Evolutionary conservation across 2,329 filamentous ascomycete species (phyloP).

Genomic region (Xylaria digitata): DNA sequence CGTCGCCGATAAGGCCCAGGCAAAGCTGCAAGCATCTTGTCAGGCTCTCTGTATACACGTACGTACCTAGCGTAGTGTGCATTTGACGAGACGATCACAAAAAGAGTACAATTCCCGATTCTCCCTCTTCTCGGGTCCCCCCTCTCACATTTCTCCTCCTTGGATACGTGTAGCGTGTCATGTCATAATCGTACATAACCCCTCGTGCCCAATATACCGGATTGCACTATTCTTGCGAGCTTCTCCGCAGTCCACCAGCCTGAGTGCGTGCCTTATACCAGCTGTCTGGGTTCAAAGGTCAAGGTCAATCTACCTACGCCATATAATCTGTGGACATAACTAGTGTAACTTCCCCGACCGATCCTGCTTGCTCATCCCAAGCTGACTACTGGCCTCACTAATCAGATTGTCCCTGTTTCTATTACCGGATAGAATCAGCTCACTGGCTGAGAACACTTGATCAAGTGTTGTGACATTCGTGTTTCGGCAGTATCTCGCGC

Average conservation of each 20-base stretch:
- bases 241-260: slow-evolving; percentile 1
- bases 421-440: slow-evolving; percentile 6
- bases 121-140: slow-evolving; percentile 10
- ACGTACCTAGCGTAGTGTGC: no score
- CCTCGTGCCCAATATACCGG: slow-evolving; percentile 11
- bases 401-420: slow-evolving; percentile 3
- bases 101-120: slow-evolving; percentile 29
- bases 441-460: slow-evolving; percentile 15
- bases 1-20: slow-evolving; percentile 21
- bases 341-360: slow-evolving; percentile 16
- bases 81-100: slow-evolving; percentile 32
- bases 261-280: slow-evolving; percentile 4
- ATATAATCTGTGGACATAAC: slow-evolving; percentile 10
- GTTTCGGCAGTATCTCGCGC: neutral
- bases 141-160: slow-evolving; percentile 15
- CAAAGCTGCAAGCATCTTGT: slow-evolving; percentile 13
- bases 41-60: slow-evolving; percentile 18
- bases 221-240: neutral
- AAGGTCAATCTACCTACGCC: neutral
- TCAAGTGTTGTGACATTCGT: slow-evolving; percentile 5
- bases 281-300: neutral
- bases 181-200: slow-evolving; percentile 11
- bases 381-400: neutral
- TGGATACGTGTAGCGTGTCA: slow-evolving; percentile 1
- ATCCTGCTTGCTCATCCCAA: slow-evolving; percentile 15